Base-by-base conservation (phyloP, 1,284 basidiomycete genomes). In the Pholiota adiposa region DNA sequence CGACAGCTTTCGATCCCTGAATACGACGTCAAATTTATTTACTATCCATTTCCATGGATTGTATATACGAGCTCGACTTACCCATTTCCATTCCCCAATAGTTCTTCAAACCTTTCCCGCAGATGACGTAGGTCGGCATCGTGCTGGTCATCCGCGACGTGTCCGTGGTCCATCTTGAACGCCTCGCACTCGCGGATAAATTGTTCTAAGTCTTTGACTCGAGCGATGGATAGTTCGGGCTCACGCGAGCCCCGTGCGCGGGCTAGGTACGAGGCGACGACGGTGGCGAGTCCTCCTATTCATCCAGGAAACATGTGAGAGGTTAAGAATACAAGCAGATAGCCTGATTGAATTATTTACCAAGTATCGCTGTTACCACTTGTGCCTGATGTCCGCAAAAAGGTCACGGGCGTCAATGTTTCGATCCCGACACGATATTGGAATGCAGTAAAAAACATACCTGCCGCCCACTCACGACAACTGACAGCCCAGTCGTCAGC, bases 211-310 rank as follows among this genome's bases (percentile, higher is more conserved):
- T 87, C 85, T 64, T 84, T 84, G 2, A 76, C 77, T 25, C 80
- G 78, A 4, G 73, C 68, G 27, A 78, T 74, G 1, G 84, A 86
- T 18, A 77, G 61, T 64, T 90, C 87, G 2, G 88, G 89, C 69
- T 90, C 87, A 56, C 82, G 80, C 0, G 85, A 84, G 3, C 88
- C 86, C 12, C 87, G 84, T 51, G 81, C 78, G 14, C 86, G 84
- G 7, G 89, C 88, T 34, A 90, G 78, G 69, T 87, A 90, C 1
- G 88, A 87, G 23, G 88, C 88, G 16, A 87, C 81, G 38, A 89
- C 54, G 0, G 88, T 90, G 2, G 87, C 71, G 14, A 85, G 54
- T 27, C 87, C 87, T 53, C 88, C 84, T 82, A n/a, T 72, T 57
- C 14, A 43, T 23, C 3, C 18, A 46, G 38, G 8, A 25, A 21